Conservation (phyloP, 2,329 filamentous ascomycete species). For the Aspergillus udagawae region DNA sequence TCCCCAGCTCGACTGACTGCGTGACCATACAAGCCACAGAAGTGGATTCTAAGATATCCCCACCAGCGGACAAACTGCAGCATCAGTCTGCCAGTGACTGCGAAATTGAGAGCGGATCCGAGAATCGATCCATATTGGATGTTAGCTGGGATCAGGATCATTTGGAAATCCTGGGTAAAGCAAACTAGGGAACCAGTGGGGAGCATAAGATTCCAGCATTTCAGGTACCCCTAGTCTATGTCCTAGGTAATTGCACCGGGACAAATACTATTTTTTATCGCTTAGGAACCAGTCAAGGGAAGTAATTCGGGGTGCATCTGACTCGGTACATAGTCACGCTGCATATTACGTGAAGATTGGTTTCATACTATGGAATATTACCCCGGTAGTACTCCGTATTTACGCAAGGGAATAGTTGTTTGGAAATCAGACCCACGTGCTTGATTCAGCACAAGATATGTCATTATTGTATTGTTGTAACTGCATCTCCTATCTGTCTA, state of each 20-base stretch:
- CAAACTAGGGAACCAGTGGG: neutral
- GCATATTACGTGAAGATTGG: neutral
- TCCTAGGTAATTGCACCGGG: neutral
- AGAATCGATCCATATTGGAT: neutral
- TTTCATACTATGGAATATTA: neutral
- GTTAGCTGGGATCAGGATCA: neutral
- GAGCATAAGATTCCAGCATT: neutral
- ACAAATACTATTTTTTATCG: no score
- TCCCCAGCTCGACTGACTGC: neutral
- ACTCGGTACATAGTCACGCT: no score
- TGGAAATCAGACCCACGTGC: neutral
- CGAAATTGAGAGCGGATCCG: neutral
- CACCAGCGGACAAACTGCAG: neutral
- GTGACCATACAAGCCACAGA: neutral
- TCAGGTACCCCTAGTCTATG: neutral
- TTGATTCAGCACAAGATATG: neutral
- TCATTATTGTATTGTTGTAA: neutral
- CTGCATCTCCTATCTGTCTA: neutral
- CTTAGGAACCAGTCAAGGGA: no score
- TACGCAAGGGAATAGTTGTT: neutral
- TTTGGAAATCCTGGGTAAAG: neutral
- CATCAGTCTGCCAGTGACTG: neutral
- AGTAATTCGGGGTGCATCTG: neutral
- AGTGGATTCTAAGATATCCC: neutral
- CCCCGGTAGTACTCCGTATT: neutral